phyloP scores from a whole-genome alignment of 1,284 basidiomycete genomes.

The Melampsora americana region DNA sequence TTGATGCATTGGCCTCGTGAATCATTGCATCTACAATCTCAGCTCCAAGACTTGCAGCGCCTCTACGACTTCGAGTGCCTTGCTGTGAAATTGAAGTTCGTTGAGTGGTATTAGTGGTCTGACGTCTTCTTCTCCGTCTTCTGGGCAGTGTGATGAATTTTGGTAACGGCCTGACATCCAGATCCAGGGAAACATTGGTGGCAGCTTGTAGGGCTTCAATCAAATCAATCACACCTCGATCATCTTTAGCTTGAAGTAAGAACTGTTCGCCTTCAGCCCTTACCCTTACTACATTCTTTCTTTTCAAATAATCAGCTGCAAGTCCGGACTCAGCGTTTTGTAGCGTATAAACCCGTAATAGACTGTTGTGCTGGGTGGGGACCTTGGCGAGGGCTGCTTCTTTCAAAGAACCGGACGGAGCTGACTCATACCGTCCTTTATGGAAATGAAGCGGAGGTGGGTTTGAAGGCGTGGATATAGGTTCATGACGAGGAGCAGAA shows the following conservation, averaged over 20 bases:
- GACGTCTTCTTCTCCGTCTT: constrained; percentile 55
- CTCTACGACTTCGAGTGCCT: constrained; percentile 14
- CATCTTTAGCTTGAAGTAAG: constrained; percentile 81
- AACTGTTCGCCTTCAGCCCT: constrained; percentile 95
- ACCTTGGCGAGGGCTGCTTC: constrained; percentile 45
- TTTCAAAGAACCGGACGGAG: constrained; percentile 46
- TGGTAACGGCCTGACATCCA: constrained; percentile 86
- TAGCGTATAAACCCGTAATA: constrained; percentile 69
- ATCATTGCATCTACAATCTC: constrained; percentile 47
- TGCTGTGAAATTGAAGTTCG: background rate
- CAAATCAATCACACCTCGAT: constrained; percentile 84
- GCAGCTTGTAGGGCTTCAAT: constrained; percentile 94
- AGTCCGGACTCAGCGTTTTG: constrained; percentile 82
- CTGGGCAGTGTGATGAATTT: constrained; percentile 63
- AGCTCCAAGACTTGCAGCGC: background rate
- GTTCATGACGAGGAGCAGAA: constrained; percentile 21
- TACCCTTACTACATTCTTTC: constrained; percentile 90
- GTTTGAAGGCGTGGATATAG: constrained; percentile 42
- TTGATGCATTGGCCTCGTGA: constrained; percentile 47
- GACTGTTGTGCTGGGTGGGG: constrained; percentile 48
- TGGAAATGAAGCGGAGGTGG: constrained; percentile 50
- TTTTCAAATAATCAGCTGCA: constrained; percentile 90
- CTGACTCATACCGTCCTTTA: constrained; percentile 49
- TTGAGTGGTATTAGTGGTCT: constrained; percentile 42
- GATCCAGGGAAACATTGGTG: constrained; percentile 84